Evolutionary conservation across 2,329 filamentous ascomycete genomes (phyloP), one percentile per base, ranked within the genome.

Genomic region (Elsinoe australis): DNA sequence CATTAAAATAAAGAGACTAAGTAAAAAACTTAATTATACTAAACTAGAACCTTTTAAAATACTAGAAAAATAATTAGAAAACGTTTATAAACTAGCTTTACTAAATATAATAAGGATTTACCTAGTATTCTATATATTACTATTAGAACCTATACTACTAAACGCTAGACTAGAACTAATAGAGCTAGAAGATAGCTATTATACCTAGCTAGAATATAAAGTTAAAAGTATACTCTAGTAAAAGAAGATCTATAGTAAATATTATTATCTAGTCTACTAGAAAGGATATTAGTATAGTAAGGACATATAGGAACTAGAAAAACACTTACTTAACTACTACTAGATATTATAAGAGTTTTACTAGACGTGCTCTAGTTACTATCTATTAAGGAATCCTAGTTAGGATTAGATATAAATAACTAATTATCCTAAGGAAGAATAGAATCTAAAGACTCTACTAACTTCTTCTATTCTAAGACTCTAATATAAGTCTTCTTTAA

Each of bases 121-220:
- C 34, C 32, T 51, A 15, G 28, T 54, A 14, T 54, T 54, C 18
- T 50, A 54, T 38, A 42, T 54, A 8, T 51, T 15, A 9, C 34
- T 53, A 5, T 29, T 54, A 24, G 28, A 51, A 35, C 45, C 24
- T 4, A 28, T 24, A 46, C 41, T 33, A 33, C n/a, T n/a, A 3
- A 19, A 46, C 17, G 28, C 41, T 29, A 5, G 10, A 26, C 38
- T n/a, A 5, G 18, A 21, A 42, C 41, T 17, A 22, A 34, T 36
- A 3, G 32, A 47, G 14, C 17, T 47, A 4, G 44, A 47, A 4
- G 44, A 47, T 9, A 15, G 24, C 5, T 15, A 35, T 22, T 21
- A n/a, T 4, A 24, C 35, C 10, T 2, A 47, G 26, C 17, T 17
- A 4, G 4, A 31, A 6, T 47, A 47, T 21, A 22, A 47, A 26